Evolutionary conservation across 2,329 filamentous ascomycete species (phyloP).

Genomic region (Raffaelea deltoideospora): DNA sequence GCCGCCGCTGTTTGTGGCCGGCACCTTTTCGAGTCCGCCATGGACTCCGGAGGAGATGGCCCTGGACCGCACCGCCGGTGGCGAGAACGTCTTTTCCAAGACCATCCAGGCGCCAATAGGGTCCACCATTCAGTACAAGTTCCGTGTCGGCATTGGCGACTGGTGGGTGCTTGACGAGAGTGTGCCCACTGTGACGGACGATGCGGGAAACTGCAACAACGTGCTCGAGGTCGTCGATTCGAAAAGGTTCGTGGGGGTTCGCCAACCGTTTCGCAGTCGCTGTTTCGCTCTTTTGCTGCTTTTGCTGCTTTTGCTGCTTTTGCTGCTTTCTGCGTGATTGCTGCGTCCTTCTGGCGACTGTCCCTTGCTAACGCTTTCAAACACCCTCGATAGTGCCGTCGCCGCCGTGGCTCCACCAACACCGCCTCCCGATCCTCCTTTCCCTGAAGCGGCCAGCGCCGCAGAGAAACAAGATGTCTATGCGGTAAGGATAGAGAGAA

Average conservation of each 20-base stretch:
- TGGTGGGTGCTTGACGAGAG: slow-evolving; percentile 58
- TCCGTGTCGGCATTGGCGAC: slow-evolving; percentile 49
- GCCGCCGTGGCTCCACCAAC: slow-evolving; percentile 6
- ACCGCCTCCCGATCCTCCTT: slow-evolving; percentile 8
- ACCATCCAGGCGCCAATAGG: slow-evolving; percentile 37
- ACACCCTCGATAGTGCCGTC: background rate
- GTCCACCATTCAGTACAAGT: slow-evolving; percentile 59
- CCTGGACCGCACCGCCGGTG: slow-evolving; percentile 29
- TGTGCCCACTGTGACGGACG: slow-evolving; percentile 33
- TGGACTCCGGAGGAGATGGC: slow-evolving; percentile 58
- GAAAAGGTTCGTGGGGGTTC: no score
- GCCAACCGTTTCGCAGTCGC: no score
- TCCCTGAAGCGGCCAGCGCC: no score
- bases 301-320: background rate
- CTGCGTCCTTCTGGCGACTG: background rate
- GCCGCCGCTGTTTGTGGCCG: slow-evolving; percentile 57
- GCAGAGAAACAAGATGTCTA: no score
- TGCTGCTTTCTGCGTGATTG: background rate
- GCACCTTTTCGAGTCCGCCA: slow-evolving; percentile 49
- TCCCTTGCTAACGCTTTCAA: no score
- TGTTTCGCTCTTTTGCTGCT: background rate
- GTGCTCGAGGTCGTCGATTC: slow-evolving; percentile 19
- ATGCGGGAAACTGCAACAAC: slow-evolving; percentile 33
- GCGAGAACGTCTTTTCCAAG: slow-evolving; percentile 43
- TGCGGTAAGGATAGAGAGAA: no score